Evolutionary conservation across 495 filamentous ascomycete species (phyloP).

Genomic region (Hypoxylon rickii): DNA sequence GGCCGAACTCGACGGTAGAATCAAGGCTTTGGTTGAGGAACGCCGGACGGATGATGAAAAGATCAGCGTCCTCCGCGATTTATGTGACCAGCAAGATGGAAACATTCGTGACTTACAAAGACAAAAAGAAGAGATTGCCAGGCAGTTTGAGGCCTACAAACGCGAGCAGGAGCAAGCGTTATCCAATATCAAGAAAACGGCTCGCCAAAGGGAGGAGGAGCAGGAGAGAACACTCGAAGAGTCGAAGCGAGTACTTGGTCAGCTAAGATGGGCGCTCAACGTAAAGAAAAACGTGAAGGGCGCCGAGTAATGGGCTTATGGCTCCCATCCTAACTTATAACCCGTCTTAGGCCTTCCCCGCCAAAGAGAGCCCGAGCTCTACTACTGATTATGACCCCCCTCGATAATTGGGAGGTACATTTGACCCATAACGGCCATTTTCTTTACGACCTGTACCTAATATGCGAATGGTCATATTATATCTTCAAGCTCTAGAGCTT

Average conservation of each 20-base stretch:
- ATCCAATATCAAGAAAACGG: constrained; percentile 58
- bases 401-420: background rate
- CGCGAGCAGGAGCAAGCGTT: constrained; percentile 63
- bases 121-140: constrained; percentile 63
- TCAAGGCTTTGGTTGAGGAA: constrained; percentile 53
- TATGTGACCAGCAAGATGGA: constrained; percentile 71
- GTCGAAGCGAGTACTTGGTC: constrained; percentile 63
- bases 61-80: constrained; percentile 58
- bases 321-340: too few relatives aligned
- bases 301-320: constrained; percentile 50
- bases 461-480: background rate
- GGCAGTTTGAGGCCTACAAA: constrained; percentile 66
- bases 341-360: background rate
- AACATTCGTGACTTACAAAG: constrained; percentile 63
- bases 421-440: constrained; percentile 13
- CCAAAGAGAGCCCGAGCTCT: background rate
- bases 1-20: constrained; percentile 58
- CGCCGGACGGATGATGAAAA: constrained; percentile 62
- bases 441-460: background rate
- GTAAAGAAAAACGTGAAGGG: constrained; percentile 62
- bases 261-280: constrained; percentile 71
- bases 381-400: background rate
- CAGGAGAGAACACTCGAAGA: constrained; percentile 62
- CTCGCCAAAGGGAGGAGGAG: constrained; percentile 56
- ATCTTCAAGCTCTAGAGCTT: background rate